Evolutionary conservation across 148 eudicot genomes (phyloP), one percentile per base, ranked within the genome.

Genomic region (Polygonum aviculare): DNA sequence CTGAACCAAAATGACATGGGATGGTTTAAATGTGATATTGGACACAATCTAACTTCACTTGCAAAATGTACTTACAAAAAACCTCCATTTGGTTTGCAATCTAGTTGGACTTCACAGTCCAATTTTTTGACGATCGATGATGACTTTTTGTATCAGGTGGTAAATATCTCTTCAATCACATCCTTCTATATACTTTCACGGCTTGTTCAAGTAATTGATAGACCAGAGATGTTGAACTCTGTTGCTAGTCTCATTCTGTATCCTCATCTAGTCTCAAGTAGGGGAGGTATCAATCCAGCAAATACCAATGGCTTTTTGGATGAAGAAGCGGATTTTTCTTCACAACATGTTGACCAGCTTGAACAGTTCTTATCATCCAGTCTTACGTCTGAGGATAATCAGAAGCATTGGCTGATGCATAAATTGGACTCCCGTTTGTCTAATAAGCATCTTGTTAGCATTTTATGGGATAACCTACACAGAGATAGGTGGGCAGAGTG

Each of bases 201-300:
- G 47, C 81, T 87, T 80, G 81, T 87, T 80, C 88, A 87, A 83
- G 84, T 87, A 73, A 75, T 83, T 80, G 86, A 82, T 11, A 78
- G 79, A 72, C 80, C 81, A 80, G 82, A 85, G 75, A 70, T 85
- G 76, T 72, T 77, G 59, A 84, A 87, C 51, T 72, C 82, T 35
- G 85, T 87, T 80, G 90, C 90, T 70, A 81, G 84, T 81, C 85
- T 86, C 45, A 62, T 81, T 67, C 79, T 87, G 44, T 85, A 75
- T 73, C 78, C 86, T 72, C 82, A 82, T 63, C 69, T 78, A 76
- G 82, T 78, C 55, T 62, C 76, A 59, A 69, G 69, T 77, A 63
- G 18, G 44, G 76, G 52, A 72, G 70, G 63, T 81, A 76, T 39
- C 62, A 63, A 54, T 74, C 67, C 77, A 77, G 77, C 35, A 55